Conservation (phyloP, 2,329 filamentous ascomycete genomes). For the Aspergillus felis region DNA sequence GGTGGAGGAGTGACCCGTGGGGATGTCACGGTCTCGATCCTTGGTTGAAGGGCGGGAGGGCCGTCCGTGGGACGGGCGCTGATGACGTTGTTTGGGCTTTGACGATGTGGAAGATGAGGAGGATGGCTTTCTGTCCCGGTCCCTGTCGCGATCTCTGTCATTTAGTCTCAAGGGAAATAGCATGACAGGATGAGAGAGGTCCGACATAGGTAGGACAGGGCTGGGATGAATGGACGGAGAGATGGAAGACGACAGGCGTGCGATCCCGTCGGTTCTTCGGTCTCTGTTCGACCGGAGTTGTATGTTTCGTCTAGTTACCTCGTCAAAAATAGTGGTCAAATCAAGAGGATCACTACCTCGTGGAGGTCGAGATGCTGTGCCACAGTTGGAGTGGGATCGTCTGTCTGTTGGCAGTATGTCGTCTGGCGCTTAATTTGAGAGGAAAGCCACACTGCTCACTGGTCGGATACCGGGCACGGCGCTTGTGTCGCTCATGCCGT, state of each 20-base stretch:
- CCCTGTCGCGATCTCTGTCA: slow-evolving; percentile 32
- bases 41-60: slow-evolving; percentile 32
- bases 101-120: slow-evolving; percentile 22
- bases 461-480: slow-evolving; percentile 22
- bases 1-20: slow-evolving; percentile 29
- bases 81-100: slow-evolving; percentile 26
- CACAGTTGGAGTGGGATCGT: slow-evolving; percentile 1
- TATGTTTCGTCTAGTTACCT: slow-evolving; percentile 23
- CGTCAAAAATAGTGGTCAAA: slow-evolving; percentile 6
- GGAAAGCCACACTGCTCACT: slow-evolving; percentile 18
- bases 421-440: slow-evolving; percentile 30
- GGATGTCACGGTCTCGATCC: slow-evolving; percentile 27
- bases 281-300: slow-evolving; percentile 10
- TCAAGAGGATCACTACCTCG: slow-evolving; percentile 1
- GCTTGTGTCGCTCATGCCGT: slow-evolving; percentile 29
- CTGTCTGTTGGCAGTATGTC: slow-evolving; percentile 3
- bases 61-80: slow-evolving; percentile 29
- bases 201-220: slow-evolving; percentile 19
- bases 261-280: slow-evolving; percentile 7
- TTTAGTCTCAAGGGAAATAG: slow-evolving; percentile 36
- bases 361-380: slow-evolving; percentile 5
- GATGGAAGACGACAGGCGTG: slow-evolving; percentile 12
- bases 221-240: slow-evolving; percentile 19
- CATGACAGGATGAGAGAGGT: slow-evolving; percentile 28
- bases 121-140: slow-evolving; percentile 22